Base-by-base conservation (phyloP, 2,329 filamentous ascomycete species). In the Calonectria hawksworthii region DNA sequence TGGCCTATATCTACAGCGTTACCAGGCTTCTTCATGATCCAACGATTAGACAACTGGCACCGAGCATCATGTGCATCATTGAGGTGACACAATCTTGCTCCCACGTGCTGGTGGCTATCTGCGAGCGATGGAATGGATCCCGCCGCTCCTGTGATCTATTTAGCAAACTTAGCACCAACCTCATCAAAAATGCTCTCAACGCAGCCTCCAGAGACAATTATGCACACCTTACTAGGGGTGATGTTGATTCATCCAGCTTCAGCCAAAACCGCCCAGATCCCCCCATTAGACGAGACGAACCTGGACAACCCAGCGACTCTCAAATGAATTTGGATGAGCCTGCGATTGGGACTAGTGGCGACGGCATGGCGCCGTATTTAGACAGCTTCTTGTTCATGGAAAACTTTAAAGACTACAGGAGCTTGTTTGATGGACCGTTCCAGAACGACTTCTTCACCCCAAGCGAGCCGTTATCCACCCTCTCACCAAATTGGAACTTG, bases 41-140 rank as follows among this genome's bases (percentile, higher is more conserved):
- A 6, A 11, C 50, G 1, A 30, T 18, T 1, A 32, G 50, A 8
- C 13, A n/a, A 18, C 26, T 32, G 3, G 61, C 51, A 3, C 72
- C 72, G 4, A 51, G 61, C 6, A 18, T 74, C 0, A 41, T 74
- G 26, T 23, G n/a, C 34, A 67, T 74, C 9, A 61, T 74, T 32
- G 72, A 74, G 32, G 52, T 70, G 9, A 74, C 72, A 0, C 72
- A 51, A 9, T 23, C 36, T 10, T 74, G 72, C 18, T 70, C 72
- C 8, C 44, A 74, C 18, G 32, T 74, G 5, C 38, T 74, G 28
- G 66, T 74, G 4, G 72, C 72, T 5, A 74, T 74, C 8, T 74
- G 72, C n/a, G 72, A 74, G 50, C 21, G 72, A 16, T 74, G 72
- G 72, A 74, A 70, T 51, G 72, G 23, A 3, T 70, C 72, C 4